Evolutionary conservation across 2,329 filamentous ascomycete genomes (phyloP), one percentile per base, ranked within the genome.

Genomic region (Penicillium verrucosum): DNA sequence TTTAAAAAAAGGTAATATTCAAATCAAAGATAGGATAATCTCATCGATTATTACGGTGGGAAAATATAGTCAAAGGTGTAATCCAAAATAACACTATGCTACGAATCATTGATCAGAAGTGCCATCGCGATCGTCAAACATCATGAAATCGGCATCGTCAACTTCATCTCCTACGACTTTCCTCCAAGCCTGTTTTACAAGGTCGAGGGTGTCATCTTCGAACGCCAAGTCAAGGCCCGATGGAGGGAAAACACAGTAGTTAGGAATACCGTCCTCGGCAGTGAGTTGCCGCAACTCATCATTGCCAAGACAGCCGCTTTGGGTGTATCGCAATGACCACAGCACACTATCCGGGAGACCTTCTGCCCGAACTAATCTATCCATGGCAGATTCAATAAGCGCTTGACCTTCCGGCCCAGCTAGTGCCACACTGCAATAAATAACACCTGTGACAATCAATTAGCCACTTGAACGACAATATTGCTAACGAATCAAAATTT

Each of bases 91-190:
- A 46, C n/a, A 45, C 51, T 57, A 54, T 64, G 48, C 54, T 61
- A 62, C 54, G 53, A 61, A 54, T 71, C 64, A 62, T 57, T 89
- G 85, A 32, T 82, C 82, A 57, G 75, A 78, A 29, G 77, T 77
- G 14, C 80, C 81, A 68, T 92, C 87, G 25, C 90, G 82, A 58
- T 94, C 89, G 47, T 87, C 83, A 70, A 96, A 96, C 21, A 82
- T 78, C 83, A 97, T 86, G 66, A 94, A 97, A 43, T 82, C 71
- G 18, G 77, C 76, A 18, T 78, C 77, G 18, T 77, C 77, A 1
- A 72, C 76, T 5, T 81, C 79, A 1, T 77, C 75, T 10, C 81
- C 83, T 62, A 83, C 77, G 4, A 92, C 80, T 47, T 78, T 76
- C 59, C 82, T 78, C 92, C 92, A 97, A 7, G 86, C 85, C 10